phyloP scores from a whole-genome alignment of 805 yeast species.

The Sungouiozyma intestinalis region DNA sequence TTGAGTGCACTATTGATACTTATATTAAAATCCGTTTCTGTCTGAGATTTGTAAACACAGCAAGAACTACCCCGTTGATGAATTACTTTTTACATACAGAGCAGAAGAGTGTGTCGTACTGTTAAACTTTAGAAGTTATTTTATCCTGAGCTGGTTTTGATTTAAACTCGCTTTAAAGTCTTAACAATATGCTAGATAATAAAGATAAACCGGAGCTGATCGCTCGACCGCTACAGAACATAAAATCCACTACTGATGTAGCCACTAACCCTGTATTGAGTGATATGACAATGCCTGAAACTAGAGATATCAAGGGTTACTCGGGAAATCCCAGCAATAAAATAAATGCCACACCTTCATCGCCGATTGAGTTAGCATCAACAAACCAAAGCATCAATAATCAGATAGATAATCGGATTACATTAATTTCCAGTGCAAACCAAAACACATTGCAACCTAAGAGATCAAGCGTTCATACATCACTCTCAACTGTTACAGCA shows the following conservation, averaged over 20 bases:
- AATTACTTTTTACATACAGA: too few species aligned
- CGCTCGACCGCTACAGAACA: conserved; percentile 13
- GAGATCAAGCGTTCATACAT: conserved; percentile 27
- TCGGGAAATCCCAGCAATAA: neutral
- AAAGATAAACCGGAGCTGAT: neutral
- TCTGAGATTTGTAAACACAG: too few species aligned
- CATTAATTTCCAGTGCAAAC: neutral
- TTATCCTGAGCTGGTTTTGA: too few species aligned
- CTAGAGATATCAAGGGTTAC: neutral
- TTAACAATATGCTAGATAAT: neutral
- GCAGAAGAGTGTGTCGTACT: too few species aligned
- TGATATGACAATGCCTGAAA: conserved; percentile 15
- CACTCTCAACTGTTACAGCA: conserved; percentile 26
- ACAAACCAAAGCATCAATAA: neutral
- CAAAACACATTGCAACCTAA: conserved; percentile 17
- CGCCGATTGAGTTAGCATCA: neutral
- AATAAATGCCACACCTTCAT: too few species aligned
- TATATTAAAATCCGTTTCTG: too few species aligned
- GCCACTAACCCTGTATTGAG: conserved; percentile 25
- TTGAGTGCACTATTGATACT: too few species aligned
- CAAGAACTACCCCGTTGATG: too few species aligned
- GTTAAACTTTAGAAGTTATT: too few species aligned
- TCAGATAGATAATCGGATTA: neutral
- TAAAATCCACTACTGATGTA: conserved; percentile 22
- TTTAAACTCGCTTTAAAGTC: neutral